These are phyloP conservation scores for Aspergillus sp. DNA, from an alignment of 2,329 filamentous ascomycete species.

Conservation along the genomic window DNA sequence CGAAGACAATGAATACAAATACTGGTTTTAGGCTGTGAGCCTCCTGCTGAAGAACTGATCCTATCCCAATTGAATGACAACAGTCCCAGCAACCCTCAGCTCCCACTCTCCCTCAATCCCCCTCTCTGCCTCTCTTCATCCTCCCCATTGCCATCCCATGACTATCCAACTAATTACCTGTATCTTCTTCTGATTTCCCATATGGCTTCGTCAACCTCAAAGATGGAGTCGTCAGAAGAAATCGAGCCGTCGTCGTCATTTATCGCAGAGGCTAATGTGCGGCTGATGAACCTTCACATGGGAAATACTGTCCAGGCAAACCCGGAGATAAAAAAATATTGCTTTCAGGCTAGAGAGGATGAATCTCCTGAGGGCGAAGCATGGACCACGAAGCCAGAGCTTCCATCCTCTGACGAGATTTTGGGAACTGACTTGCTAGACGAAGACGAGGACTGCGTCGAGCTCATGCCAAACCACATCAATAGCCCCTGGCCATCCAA, in stretches of 20 bases:
- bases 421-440: constrained; percentile 16
- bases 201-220: neutral
- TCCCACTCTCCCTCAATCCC: neutral
- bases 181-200: neutral
- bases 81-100: neutral
- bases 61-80: too few species aligned
- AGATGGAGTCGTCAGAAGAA: neutral
- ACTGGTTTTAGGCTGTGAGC: too few species aligned
- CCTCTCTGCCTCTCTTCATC: neutral
- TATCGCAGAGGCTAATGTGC: neutral
- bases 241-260: neutral
- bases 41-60: too few species aligned
- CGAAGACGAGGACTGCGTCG: constrained; percentile 20
- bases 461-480: constrained; percentile 49
- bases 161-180: too few species aligned
- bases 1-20: too few species aligned
- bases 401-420: constrained; percentile 37
- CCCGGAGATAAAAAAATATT: constrained; percentile 25
- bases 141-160: neutral
- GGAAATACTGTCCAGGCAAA: constrained; percentile 12
- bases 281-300: neutral
- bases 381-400: constrained; percentile 34
- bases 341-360: constrained; percentile 12
- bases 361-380: constrained; percentile 4
- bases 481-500: constrained; percentile 53